Evolutionary conservation across 1,284 basidiomycete genomes (phyloP), one percentile per base, ranked within the genome.

Genomic region (Termitomyces sp.): DNA sequence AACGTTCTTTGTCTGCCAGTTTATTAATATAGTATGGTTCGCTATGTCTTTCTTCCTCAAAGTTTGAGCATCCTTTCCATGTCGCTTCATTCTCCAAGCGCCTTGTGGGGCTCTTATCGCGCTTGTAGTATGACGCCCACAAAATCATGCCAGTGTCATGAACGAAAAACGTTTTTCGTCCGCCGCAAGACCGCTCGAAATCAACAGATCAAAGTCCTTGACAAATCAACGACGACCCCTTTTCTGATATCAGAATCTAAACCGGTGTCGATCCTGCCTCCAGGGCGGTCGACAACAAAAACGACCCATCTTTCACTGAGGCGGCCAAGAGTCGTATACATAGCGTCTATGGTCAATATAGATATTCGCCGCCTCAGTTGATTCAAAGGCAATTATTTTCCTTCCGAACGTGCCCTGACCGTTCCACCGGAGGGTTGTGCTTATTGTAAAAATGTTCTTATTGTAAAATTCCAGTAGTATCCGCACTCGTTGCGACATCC

Each of bases 131-230:
- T 17, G 24, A 38, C 52, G 39, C 53, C 47, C 34, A 54, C 53
- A 49, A 33, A 30, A 39, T 50, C 48, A 50, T 40, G 17, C 28
- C 10, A 24, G 31, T n/a, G 28, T 42, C 39, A 15, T 8, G 15
- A 17, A 50, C 49, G 49, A 50, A 26, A 41, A 40, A 50, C 49
- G 49, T 42, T 42, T 50, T 50, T 42, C 49, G 15, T 50, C 39
- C 47, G 47, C 36, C 47, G 36, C 36, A 30, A 39, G 10, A 17
- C 36, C 47, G 13, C 45, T 33, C 21, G n/a, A 26, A 19, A 39
- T 49, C 47, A 30, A 36, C 24, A 19, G 36, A 49, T 49, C 36
- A 28, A 8, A 31, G 3, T n/a, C 6, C 28, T 19, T 17, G 8
- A 12, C 15, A 8, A n/a, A 42, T 26, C 13, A 26, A 4, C 13